These are phyloP conservation scores for Bonia amplexicaulis DNA, from an alignment of 176 grass and related monocot species.

Conservation along the genomic window DNA sequence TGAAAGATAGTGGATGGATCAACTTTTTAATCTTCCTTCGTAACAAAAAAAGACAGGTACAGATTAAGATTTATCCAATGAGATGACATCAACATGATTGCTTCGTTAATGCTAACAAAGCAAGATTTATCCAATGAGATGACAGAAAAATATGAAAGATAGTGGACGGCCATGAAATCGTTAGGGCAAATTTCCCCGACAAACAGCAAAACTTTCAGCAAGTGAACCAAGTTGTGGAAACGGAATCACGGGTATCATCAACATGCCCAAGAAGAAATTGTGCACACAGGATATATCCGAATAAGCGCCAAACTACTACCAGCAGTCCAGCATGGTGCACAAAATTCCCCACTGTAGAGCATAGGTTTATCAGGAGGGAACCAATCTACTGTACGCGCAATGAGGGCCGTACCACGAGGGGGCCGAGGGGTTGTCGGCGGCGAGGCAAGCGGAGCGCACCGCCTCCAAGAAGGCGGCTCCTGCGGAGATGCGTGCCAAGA, in stretches of 20 bases:
- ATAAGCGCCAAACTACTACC: background rate
- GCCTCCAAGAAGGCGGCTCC: slow-evolving; percentile 72
- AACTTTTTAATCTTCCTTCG: background rate
- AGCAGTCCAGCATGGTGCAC: background rate
- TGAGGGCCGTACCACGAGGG: slow-evolving; percentile 58
- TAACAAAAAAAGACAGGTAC: background rate
- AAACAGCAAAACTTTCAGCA: background rate
- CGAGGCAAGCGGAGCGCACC: slow-evolving; percentile 59
- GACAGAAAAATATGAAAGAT: too few relatives aligned
- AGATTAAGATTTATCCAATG: background rate
- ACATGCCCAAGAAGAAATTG: background rate
- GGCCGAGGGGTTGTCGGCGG: slow-evolving; percentile 27
- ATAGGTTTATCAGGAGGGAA: background rate
- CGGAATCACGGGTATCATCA: background rate
- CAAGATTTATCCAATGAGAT: background rate
- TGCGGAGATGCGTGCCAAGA: slow-evolving; percentile 11
- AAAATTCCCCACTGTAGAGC: background rate
- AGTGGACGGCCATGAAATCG: background rate
- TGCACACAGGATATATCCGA: background rate
- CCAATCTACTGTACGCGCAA: background rate
- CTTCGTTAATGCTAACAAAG: too few relatives aligned
- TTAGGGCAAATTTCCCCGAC: background rate
- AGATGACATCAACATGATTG: too few relatives aligned
- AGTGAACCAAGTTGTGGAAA: background rate
- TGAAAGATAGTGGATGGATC: background rate